Base-by-base conservation (phyloP, 169 alveolate species). In the Cryptosporidium parvum region DNA sequence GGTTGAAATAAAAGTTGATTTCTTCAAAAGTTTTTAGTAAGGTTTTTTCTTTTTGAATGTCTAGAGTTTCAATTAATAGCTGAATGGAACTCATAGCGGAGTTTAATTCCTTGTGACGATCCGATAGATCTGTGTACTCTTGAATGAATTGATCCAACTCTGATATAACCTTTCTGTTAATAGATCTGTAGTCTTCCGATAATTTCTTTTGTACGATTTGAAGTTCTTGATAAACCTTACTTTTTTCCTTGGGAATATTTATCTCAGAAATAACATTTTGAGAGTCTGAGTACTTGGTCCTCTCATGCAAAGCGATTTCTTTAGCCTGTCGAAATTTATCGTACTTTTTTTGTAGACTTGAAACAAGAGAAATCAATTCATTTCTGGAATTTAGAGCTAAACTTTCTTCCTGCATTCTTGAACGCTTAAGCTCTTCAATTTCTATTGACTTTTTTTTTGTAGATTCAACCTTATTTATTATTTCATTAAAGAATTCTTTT, bases 21-120 rank as follows among this genome's bases (percentile, higher is more conserved):
- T 85, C 91, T 51, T 73, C 69, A 87, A 61, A 91, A 85, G 51
- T 85, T 80, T 93, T 51, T 61, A 73, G 53, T 91, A 87, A 62
- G 42, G 92, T 48, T 61, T 59, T 42, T 71, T 93, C 95, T 91
- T 93, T 61, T 84, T 92, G 75, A 61, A 80, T 61, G 23, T 80
- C 89, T 9, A 80, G 29, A 2, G 75, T 67, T 62, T 80, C 75
- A 9, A 80, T 65, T n/a, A 80, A 26, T 9, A 14, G 14, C 51
- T 80, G 89, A n/a, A 80, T 67, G 12, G 89, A 80, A 42, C 44
- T 45, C 89, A 80, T 58, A 8, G 89, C 89, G 1, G 89, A 62
- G 44, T 67, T 67, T 18, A 80, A 62, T 29, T 80, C 89, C 9
- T 45, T 58, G 51, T 80, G 89, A 10, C 89, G 61, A 42, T 80